These are phyloP conservation scores for Agmasoma carcini DNA, from an alignment of 371 early-diverging fungal genomes.

Conservation along the genomic window DNA sequence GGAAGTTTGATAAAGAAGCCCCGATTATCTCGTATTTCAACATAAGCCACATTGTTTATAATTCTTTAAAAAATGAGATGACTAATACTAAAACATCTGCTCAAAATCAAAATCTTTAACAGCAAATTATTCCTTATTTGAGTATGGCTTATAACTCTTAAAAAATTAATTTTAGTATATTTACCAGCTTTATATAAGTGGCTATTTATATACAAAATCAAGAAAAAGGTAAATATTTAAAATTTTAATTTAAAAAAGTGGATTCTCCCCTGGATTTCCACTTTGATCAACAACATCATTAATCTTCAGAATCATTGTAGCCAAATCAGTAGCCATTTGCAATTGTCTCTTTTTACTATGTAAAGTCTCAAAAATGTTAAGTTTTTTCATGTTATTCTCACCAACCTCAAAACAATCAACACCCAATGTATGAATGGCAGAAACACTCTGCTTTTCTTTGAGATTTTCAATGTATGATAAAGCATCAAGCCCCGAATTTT, in stretches of 20 bases:
- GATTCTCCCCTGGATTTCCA: slow-evolving; percentile 1
- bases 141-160: no score
- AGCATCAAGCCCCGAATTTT: slow-evolving; percentile 80
- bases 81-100: no score
- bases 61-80: no score
- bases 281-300: slow-evolving; percentile 54
- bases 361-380: slow-evolving; percentile 87
- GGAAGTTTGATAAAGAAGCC: no score
- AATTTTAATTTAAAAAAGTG: background rate
- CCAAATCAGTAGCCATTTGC: slow-evolving; percentile 88
- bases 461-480: slow-evolving; percentile 78
- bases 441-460: slow-evolving; percentile 73
- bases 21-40: no score
- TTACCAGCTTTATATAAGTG: no score
- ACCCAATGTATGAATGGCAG: slow-evolving; percentile 64
- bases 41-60: no score
- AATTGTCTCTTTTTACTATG: slow-evolving; percentile 94
- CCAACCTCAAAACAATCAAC: slow-evolving; percentile 77
- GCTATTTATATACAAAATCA: background rate
- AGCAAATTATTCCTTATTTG: no score
- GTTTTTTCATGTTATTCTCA: slow-evolving; percentile 83
- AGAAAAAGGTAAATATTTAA: background rate
- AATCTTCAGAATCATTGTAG: slow-evolving; percentile 72
- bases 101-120: no score
- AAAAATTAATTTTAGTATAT: no score